Conservation (phyloP, 768 basidiomycete species). For the Cyclocybe cylindracea region DNA sequence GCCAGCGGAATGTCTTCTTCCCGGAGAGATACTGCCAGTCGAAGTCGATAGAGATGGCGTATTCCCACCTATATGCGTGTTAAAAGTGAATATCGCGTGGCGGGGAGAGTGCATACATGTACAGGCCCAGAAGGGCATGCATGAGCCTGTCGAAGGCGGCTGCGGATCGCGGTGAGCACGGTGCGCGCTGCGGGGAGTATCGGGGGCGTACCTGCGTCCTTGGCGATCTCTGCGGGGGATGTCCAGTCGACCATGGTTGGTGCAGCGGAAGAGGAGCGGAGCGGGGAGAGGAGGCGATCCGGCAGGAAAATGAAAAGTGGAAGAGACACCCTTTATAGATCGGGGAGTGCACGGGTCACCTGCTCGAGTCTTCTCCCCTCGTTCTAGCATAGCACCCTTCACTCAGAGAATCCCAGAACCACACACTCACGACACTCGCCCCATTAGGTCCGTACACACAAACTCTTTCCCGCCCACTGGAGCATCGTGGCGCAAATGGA, state of each 20-base stretch:
- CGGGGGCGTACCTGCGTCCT: slow-evolving; percentile 43
- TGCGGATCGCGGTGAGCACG: slow-evolving; percentile 14
- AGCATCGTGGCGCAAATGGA: too few relatives aligned
- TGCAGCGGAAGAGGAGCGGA: slow-evolving; percentile 15
- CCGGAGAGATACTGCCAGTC: slow-evolving; percentile 65
- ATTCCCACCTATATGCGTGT: slow-evolving; percentile 57
- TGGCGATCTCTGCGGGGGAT: slow-evolving; percentile 44
- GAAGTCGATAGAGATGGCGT: slow-evolving; percentile 59
- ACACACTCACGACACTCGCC: too few relatives aligned
- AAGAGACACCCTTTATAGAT: slow-evolving; percentile 19
- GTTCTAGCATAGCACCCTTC: not conserved
- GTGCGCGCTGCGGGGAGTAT: not conserved
- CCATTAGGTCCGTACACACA: too few relatives aligned
- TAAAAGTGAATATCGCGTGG: slow-evolving; percentile 4
- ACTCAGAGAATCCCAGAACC: too few relatives aligned
- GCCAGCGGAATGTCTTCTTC: slow-evolving; percentile 63
- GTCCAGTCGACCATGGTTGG: slow-evolving; percentile 59
- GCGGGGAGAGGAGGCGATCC: slow-evolving; percentile 15
- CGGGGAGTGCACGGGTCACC: slow-evolving; percentile 16
- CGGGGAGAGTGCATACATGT: slow-evolving; percentile 44
- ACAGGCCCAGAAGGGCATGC: slow-evolving; percentile 60
- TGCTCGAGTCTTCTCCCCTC: slow-evolving; percentile 10
- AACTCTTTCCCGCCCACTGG: too few relatives aligned
- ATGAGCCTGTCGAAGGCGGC: slow-evolving; percentile 56
- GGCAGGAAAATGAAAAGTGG: slow-evolving; percentile 8